Conservation (phyloP, 768 basidiomycete species). For the Russula sp. region DNA sequence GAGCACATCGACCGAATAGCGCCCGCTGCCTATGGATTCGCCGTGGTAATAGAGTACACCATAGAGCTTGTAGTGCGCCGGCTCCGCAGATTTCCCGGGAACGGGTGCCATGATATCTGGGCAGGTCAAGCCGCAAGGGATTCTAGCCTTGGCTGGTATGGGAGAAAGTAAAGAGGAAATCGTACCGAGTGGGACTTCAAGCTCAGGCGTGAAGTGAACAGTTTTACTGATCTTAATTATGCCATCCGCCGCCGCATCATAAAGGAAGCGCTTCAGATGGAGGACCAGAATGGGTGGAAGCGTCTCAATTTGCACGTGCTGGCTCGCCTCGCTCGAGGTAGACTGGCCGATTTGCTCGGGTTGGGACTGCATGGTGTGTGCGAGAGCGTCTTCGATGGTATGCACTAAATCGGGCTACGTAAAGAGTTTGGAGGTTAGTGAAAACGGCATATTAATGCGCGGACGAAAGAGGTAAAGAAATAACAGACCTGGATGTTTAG, state of each 20-base stretch:
- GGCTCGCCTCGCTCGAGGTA: slow-evolving; percentile 62
- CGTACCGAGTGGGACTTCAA: slow-evolving; percentile 71
- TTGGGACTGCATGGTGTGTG: neutral
- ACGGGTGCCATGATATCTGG: slow-evolving; percentile 19
- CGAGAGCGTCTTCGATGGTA: no score
- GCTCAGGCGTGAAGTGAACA: no score
- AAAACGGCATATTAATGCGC: no score
- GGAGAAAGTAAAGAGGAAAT: neutral
- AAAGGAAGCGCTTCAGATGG: no score
- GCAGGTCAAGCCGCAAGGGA: neutral
- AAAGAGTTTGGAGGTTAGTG: no score
- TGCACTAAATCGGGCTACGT: no score
- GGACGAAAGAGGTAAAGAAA: no score
- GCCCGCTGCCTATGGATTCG: neutral
- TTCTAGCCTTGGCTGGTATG: neutral
- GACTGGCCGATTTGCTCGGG: slow-evolving; percentile 34
- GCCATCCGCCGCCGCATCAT: no score
- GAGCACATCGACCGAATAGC: slow-evolving; percentile 49
- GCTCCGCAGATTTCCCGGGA: neutral
- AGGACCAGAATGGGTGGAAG: slow-evolving; percentile 82
- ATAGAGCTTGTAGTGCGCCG: neutral
- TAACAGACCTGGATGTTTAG: no score
- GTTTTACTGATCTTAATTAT: no score
- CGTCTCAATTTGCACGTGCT: slow-evolving; percentile 62
- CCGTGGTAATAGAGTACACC: neutral